These are phyloP conservation scores for Yamadazyma spencermartinsiae DNA, from an alignment of 1,139 yeast genomes.

Conservation along the genomic window DNA sequence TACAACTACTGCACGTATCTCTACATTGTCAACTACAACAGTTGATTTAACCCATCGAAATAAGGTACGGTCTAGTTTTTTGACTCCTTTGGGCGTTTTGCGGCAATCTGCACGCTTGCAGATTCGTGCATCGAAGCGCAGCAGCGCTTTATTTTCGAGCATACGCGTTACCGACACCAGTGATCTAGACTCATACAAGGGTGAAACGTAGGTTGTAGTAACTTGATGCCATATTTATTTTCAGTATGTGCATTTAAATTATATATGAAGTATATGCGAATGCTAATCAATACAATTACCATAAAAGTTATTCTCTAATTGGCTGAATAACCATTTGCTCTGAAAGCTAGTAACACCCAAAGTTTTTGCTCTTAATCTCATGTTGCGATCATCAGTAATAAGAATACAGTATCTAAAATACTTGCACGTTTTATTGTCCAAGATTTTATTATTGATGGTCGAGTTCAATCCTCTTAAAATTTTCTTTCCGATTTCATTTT, in stretches of 20 bases:
- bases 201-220: no score
- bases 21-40: no score
- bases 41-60: no score
- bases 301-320: conserved; percentile 44
- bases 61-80: background rate
- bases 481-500: conserved; percentile 45
- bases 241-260: background rate
- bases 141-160: background rate
- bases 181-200: background rate
- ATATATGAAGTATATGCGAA: no score
- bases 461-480: conserved; percentile 37
- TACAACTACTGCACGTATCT: no score
- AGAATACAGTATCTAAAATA: conserved; percentile 57
- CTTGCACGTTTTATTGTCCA: conserved; percentile 38
- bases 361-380: conserved; percentile 66
- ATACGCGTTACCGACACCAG: background rate
- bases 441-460: conserved; percentile 13
- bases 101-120: background rate
- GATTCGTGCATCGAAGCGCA: background rate
- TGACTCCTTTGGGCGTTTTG: background rate
- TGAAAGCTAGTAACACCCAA: conserved; percentile 58
- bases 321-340: conserved; percentile 61
- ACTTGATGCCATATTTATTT: no score
- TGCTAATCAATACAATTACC: conserved; percentile 43
- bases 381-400: conserved; percentile 72